Evolutionary conservation across 1,139 yeast genomes (phyloP).

Genomic region (Hemisphaericaspora xylofermentans): DNA sequence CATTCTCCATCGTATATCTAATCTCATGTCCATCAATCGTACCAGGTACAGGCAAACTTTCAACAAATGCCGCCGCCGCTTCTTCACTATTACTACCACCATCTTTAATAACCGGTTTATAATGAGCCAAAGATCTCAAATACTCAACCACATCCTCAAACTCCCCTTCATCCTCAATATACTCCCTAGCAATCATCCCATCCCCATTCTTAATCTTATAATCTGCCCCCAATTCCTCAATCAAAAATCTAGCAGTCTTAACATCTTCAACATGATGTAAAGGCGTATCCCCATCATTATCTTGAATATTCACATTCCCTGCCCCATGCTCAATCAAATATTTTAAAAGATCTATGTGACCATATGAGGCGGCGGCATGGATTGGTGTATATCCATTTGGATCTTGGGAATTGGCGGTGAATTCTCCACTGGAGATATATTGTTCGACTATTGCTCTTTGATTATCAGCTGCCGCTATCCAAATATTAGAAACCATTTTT

Average conservation of each 20-base stretch:
- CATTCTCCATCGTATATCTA: conserved; percentile 55
- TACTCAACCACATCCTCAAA: conserved; percentile 74
- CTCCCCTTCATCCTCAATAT: conserved; percentile 81
- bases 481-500: conserved; percentile 63
- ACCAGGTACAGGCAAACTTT: conserved; percentile 42
- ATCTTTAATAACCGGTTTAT: conserved; percentile 17
- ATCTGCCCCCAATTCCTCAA: conserved; percentile 70
- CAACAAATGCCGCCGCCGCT: conserved; percentile 16
- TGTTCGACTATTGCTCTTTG: conserved; percentile 57
- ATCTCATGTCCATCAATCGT: conserved; percentile 52
- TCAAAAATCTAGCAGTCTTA: conserved; percentile 58
- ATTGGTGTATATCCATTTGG: conserved; percentile 94
- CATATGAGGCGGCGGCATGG: conserved; percentile 96
- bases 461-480: conserved; percentile 96
- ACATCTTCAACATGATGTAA: conserved; percentile 84
- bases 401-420: conserved; percentile 72
- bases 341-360: conserved; percentile 66
- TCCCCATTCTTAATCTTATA: conserved; percentile 62
- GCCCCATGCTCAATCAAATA: conserved; percentile 58
- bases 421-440: conserved; percentile 49
- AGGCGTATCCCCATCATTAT: conserved; percentile 93
- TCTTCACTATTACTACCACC: conserved; percentile 5
- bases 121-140: conserved; percentile 49
- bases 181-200: conserved; percentile 68
- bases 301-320: conserved; percentile 81